phyloP scores from a whole-genome alignment of 768 basidiomycete genomes.

The Guyanaporus albipodus region DNA sequence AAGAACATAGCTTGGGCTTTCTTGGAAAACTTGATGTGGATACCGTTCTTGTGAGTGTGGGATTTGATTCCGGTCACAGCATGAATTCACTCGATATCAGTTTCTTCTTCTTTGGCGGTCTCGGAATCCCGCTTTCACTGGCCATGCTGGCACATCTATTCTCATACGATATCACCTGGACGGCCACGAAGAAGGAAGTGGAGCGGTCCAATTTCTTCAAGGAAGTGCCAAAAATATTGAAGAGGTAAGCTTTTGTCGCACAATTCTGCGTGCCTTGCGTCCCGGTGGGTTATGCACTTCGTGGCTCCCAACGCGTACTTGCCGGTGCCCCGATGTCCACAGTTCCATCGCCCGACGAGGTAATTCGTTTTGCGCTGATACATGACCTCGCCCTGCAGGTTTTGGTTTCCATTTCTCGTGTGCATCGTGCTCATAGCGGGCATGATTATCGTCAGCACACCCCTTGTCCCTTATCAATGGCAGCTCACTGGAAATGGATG shows the following conservation, averaged over 20 bases:
- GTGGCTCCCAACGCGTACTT: background rate
- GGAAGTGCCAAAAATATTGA: conserved; percentile 79
- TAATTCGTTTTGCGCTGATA: conserved; percentile 14
- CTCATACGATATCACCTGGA: conserved; percentile 57
- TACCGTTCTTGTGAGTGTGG: conserved; percentile 36
- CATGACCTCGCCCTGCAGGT: conserved; percentile 19
- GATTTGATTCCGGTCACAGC: background rate
- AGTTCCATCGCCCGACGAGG: conserved; percentile 3
- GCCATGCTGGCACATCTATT: conserved; percentile 55
- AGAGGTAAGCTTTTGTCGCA: conserved; percentile 28
- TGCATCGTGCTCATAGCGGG: conserved; percentile 49
- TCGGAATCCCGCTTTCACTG: conserved; percentile 49
- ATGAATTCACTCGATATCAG: conserved; percentile 13
- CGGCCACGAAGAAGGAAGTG: conserved; percentile 73
- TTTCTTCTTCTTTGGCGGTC: conserved; percentile 56
- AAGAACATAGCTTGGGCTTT: conserved; percentile 22
- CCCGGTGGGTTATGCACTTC: background rate
- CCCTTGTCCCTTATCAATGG: conserved; percentile 64
- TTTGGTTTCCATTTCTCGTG: conserved; percentile 41
- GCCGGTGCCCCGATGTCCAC: background rate
- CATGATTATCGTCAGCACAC: conserved; percentile 55
- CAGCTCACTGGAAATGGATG: conserved; percentile 54
- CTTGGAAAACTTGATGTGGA: conserved; percentile 25
- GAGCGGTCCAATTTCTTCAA: conserved; percentile 88
- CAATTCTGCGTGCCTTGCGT: background rate